Evolutionary conservation across 495 filamentous ascomycete genomes (phyloP).

Genomic region (Parmelia sp.): DNA sequence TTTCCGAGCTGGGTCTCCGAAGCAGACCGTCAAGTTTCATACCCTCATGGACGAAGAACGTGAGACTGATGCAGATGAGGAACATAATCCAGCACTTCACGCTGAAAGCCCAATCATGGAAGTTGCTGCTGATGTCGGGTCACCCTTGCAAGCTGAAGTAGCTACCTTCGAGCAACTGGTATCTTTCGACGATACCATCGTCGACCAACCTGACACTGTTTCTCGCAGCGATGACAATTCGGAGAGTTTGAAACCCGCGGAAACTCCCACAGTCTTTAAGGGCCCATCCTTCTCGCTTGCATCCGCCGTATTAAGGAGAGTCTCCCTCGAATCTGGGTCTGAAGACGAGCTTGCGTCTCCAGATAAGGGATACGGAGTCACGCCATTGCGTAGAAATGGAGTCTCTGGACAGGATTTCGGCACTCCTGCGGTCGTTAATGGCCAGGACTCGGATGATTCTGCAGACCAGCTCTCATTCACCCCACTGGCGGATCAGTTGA

Average conservation of each 20-base stretch:
- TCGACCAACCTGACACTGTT: constrained; percentile 22
- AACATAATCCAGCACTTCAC: background rate
- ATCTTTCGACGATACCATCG: constrained; percentile 18
- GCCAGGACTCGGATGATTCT: constrained; percentile 23
- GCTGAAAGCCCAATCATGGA: background rate
- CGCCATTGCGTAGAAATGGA: constrained; percentile 26
- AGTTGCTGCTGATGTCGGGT: background rate
- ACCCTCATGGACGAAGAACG: constrained; percentile 12
- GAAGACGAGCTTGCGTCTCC: constrained; percentile 48
- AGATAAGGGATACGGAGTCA: constrained; percentile 29
- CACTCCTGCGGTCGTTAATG: constrained; percentile 19
- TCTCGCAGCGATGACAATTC: background rate
- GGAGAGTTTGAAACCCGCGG: constrained; percentile 4
- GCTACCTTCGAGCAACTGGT: background rate
- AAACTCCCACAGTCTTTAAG: background rate
- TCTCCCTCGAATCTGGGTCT: constrained; percentile 40
- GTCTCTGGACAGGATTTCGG: constrained; percentile 32
- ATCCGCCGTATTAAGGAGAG: constrained; percentile 20
- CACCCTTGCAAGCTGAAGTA: background rate
- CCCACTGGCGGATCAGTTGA: constrained; percentile 53
- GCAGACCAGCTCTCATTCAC: constrained; percentile 38
- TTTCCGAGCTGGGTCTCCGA: constrained; percentile 9
- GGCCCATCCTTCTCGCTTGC: constrained; percentile 14
- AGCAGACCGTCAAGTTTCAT: constrained; percentile 17
- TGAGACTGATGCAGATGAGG: background rate